Conservation (phyloP, 331 rosid species). For the Saraca asoca region DNA sequence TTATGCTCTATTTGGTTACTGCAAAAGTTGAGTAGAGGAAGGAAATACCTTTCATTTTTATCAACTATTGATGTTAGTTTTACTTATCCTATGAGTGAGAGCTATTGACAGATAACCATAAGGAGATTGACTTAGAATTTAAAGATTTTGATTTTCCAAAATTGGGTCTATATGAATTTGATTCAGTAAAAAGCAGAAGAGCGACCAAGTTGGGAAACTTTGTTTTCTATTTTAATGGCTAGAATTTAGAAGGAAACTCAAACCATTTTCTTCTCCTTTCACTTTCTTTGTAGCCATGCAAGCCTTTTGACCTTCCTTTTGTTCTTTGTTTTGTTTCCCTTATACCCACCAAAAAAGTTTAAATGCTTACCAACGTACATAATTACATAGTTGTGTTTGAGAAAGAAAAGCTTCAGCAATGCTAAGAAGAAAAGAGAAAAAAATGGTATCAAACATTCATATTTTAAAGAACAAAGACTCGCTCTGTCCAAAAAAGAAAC, state of each 20-base stretch:
- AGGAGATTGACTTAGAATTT: too few relatives aligned
- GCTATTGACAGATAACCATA: too few relatives aligned
- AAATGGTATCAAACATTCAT: too few relatives aligned
- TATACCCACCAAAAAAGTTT: neutral
- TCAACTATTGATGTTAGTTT: conserved; percentile 22
- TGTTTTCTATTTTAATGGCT: neutral
- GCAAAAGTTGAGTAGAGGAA: conserved; percentile 36
- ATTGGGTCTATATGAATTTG: conserved; percentile 7
- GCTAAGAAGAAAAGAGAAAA: too few relatives aligned
- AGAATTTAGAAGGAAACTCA: conserved; percentile 2
- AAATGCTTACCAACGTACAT: neutral
- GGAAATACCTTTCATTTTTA: conserved; percentile 32
- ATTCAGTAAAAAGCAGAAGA: neutral
- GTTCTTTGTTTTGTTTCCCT: neutral
- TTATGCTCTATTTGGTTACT: conserved; percentile 44
- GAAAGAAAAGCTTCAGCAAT: too few relatives aligned
- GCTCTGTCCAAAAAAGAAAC: too few relatives aligned
- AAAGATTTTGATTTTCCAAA: neutral
- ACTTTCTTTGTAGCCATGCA: conserved; percentile 46
- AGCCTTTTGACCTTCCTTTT: conserved; percentile 12
- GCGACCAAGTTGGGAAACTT: neutral
- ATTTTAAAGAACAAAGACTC: too few relatives aligned
- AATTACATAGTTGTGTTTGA: too few relatives aligned
- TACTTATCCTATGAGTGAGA: too few relatives aligned
- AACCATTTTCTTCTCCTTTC: conserved; percentile 19